Evolutionary conservation across 108 stramenopile species (phyloP), one percentile per base, ranked within the genome.

Genomic region (Cylindrotheca fusiformis): DNA sequence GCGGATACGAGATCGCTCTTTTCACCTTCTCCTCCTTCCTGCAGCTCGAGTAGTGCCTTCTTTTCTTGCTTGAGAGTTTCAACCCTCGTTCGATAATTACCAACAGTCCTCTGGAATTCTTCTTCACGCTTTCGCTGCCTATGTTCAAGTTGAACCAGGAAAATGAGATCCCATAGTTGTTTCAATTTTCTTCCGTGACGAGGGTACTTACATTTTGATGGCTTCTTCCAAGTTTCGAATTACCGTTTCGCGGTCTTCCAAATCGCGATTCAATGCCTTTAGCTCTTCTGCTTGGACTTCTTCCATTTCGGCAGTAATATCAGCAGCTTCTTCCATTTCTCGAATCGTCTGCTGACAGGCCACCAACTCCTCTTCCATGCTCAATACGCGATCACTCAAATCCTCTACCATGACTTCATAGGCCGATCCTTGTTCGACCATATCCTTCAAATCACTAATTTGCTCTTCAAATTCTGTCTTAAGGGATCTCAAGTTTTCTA

Each of bases 261-360:
- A 58, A 55, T 94, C 93, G 8, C 73, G 60, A 72, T 80, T 77
- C n/a, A 86, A 29, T 29, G 81, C 77, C 60, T 90, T 94, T 29
- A 86, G 58, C 61, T 94, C 93, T 41, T 94, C 93, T 0, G 77
- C 71, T 63, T 91, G 89, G 3, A 90, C 89, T 81, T 94, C 93
- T 75, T 94, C 93, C 88, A 94, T 89, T 76, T 94, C 93, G 0
- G 87, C 88, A 8, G 86, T 85, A 47, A 94, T 74, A 45, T 94
- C 93, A n/a, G 87, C 87, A 67, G 77, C 85, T 58, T 94, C 93
- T 64, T 94, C 93, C 78, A 91, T 47, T 54, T 94, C 93, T 6
- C 82, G 69, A 31, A 91, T 77, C 20, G 76, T 76, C 30, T 79
- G 52, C 36, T 80, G 67, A 45, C 83, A 69, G 45, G 71, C 51